These are phyloP conservation scores for Saccharomyces kudriavzevii DNA, from an alignment of 805 yeast genomes.

Conservation along the genomic window DNA sequence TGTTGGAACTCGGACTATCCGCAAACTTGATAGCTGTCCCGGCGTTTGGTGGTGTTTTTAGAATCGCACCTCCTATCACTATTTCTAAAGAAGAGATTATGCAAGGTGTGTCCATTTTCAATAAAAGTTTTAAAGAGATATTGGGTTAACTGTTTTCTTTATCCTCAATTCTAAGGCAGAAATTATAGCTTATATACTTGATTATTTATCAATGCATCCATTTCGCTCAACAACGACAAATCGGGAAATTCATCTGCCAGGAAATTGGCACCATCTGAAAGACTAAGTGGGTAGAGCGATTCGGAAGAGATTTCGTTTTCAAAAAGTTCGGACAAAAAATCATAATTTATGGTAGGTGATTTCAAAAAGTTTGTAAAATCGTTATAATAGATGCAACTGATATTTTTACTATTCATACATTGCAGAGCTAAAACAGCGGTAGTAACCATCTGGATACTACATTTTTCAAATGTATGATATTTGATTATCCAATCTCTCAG, in stretches of 20 bases:
- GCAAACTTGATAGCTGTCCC: constrained; percentile 25
- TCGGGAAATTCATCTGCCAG: no score
- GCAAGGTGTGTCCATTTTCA: constrained; percentile 13
- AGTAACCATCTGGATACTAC: constrained; percentile 24
- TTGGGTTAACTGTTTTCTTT: neutral
- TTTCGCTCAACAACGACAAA: no score
- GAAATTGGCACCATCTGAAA: no score
- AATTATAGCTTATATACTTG: no score
- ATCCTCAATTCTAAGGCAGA: no score
- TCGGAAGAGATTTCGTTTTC: no score
- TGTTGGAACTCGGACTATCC: constrained; percentile 19
- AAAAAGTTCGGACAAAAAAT: neutral
- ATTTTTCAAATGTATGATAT: constrained; percentile 16
- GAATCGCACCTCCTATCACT: constrained; percentile 27
- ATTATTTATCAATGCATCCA: no score
- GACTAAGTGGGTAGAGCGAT: no score
- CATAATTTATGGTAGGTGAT: constrained; percentile 20
- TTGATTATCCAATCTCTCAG: constrained; percentile 15
- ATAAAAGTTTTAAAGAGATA: constrained; percentile 10
- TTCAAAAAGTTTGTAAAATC: constrained; percentile 16
- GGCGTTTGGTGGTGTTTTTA: constrained; percentile 16
- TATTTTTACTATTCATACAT: constrained; percentile 19
- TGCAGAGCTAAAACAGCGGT: constrained; percentile 22
- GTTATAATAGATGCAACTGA: constrained; percentile 2
- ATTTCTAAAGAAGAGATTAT: constrained; percentile 16